These are phyloP conservation scores for Lanmaoa rubissima DNA, from an alignment of 768 basidiomycete species.

Conservation along the genomic window DNA sequence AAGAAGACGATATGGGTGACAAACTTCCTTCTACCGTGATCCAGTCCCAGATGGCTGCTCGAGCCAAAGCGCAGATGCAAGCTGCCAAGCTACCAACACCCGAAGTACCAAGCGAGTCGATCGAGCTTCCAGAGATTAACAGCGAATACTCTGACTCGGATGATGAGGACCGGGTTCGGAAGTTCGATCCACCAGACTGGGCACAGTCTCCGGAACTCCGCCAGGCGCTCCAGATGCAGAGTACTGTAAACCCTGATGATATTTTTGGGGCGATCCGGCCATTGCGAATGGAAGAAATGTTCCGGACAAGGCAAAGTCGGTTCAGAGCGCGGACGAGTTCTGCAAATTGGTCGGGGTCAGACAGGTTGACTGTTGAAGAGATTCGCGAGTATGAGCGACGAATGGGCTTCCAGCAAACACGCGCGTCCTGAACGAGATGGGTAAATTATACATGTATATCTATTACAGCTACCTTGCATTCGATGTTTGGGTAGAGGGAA, in stretches of 20 bases:
- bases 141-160: slow-evolving; percentile 98
- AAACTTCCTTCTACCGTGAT: slow-evolving; percentile 60
- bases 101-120: slow-evolving; percentile 66
- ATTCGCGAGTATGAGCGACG: slow-evolving; percentile 82
- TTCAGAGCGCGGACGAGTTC: slow-evolving; percentile 91
- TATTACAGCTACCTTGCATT: neutral
- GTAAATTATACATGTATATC: slow-evolving; percentile 13
- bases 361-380: slow-evolving; percentile 80
- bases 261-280: slow-evolving; percentile 90
- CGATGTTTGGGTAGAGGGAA: neutral
- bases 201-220: slow-evolving; percentile 87
- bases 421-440: slow-evolving; percentile 12
- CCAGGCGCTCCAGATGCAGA: slow-evolving; percentile 77
- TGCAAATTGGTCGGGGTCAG: slow-evolving; percentile 95
- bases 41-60: slow-evolving; percentile 69
- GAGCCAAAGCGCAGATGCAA: slow-evolving; percentile 64
- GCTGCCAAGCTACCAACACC: slow-evolving; percentile 51
- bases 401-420: slow-evolving; percentile 73
- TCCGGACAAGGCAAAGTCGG: slow-evolving; percentile 71
- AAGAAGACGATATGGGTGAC: slow-evolving; percentile 48
- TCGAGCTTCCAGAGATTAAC: slow-evolving; percentile 93
- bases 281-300: slow-evolving; percentile 91
- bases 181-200: slow-evolving; percentile 82
- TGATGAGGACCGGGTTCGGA: slow-evolving; percentile 74
- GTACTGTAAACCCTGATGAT: slow-evolving; percentile 84